A percentile compares a stretch with the other conserved stretches of the same genome.
Evolutionary conservation across 306 rosid species (phyloP).

Genomic region (Carpinus fangiana): DNA sequence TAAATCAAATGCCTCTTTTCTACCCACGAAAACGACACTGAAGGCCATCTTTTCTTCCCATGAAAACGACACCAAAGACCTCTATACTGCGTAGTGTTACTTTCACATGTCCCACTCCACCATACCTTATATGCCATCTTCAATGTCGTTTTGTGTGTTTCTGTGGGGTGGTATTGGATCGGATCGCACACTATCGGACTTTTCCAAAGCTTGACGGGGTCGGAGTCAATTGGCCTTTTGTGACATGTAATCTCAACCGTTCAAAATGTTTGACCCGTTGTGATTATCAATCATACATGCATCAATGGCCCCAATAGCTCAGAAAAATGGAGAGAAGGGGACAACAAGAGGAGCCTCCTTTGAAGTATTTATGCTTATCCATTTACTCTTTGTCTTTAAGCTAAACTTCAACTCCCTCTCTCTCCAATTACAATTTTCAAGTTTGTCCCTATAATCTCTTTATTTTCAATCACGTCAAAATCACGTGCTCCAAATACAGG

Average conservation of each 20-base stretch:
- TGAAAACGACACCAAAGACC: neutral
- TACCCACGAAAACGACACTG: constrained; percentile 24
- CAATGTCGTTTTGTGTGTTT: constrained; percentile 8
- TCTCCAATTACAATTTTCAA: neutral
- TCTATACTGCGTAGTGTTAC: neutral
- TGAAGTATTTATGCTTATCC: constrained; percentile 19
- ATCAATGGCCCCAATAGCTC: no score
- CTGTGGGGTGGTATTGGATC: constrained; percentile 12
- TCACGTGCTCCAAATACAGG: no score
- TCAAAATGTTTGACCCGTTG: neutral
- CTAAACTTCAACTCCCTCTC: neutral
- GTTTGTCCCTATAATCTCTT: neutral
- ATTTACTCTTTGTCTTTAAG: neutral
- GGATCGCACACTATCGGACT: constrained; percentile 17
- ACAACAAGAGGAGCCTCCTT: neutral
- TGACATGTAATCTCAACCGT: neutral
- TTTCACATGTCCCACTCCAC: constrained; percentile 11
- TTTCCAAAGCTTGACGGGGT: constrained; percentile 6
- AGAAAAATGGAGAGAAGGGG: neutral
- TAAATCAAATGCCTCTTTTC: constrained; percentile 16
- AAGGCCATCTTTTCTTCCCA: neutral
- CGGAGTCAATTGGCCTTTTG: constrained; percentile 6
- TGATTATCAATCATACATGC: no score
- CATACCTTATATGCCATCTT: neutral
- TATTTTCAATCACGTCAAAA: no score